These are phyloP conservation scores for Sclerotiophoma versabilis DNA, from an alignment of 2,329 filamentous ascomycete species.

Conservation along the genomic window DNA sequence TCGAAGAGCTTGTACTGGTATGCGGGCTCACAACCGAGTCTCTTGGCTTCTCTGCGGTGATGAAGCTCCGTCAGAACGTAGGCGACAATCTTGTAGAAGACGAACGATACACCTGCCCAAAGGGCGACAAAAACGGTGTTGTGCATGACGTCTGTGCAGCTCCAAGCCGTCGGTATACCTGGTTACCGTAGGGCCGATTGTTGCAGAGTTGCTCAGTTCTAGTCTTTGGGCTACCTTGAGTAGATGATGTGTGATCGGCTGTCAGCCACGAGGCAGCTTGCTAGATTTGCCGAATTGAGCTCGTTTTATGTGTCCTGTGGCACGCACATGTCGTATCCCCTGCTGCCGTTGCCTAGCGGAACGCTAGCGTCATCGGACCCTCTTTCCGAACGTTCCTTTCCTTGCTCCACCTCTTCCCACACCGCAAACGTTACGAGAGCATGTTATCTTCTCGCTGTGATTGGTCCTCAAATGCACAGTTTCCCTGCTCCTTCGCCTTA, in stretches of 20 bases:
- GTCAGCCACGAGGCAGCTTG: background rate
- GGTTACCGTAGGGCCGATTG: background rate
- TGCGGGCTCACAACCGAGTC: constrained; percentile 54
- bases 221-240: background rate
- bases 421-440: background rate
- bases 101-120: constrained; percentile 40
- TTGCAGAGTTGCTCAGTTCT: background rate
- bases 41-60: constrained; percentile 44
- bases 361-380: constrained; percentile 3
- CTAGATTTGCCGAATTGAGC: background rate
- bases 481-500: background rate
- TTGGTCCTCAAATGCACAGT: background rate
- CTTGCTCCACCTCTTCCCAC: background rate
- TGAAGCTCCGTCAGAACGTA: constrained; percentile 39
- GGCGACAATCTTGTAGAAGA: constrained; percentile 40
- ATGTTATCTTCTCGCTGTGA: background rate
- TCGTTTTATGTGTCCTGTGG: background rate
- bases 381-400: constrained; percentile 6
- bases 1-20: constrained; percentile 52
- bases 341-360: constrained; percentile 6
- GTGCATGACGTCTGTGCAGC: constrained; percentile 30
- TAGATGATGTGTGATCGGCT: background rate
- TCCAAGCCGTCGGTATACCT: background rate
- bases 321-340: constrained; percentile 7
- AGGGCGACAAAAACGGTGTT: constrained; percentile 36